A percentile compares a stretch with the other conserved stretches of the same genome.
Evolutionary conservation across 306 rosid genomes (phyloP).

Genomic region (Lathyrus aphaca): DNA sequence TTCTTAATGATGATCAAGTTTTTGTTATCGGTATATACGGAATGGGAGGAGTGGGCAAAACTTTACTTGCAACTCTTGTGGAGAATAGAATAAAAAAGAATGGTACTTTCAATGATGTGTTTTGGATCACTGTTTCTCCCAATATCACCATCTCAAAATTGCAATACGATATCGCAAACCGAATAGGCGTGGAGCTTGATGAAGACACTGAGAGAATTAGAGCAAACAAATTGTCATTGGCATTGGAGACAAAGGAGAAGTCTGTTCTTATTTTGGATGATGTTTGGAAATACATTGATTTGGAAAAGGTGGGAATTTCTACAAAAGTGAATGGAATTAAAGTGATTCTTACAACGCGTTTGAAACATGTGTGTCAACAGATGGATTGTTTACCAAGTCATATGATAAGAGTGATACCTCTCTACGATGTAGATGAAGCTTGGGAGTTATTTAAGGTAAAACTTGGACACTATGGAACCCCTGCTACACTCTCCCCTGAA

Average conservation of each 20-base stretch:
- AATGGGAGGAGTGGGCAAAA: slow-evolving; percentile 53
- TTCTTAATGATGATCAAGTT: not conserved
- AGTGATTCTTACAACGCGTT: slow-evolving; percentile 40
- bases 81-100: slow-evolving; percentile 13
- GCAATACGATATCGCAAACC: slow-evolving; percentile 34
- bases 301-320: slow-evolving; percentile 39
- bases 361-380: slow-evolving; percentile 34
- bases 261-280: slow-evolving; percentile 42
- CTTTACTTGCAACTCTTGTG: slow-evolving; percentile 34
- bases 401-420: slow-evolving; percentile 7
- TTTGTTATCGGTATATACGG: slow-evolving; percentile 37
- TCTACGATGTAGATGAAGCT: not conserved
- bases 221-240: not conserved
- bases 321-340: slow-evolving; percentile 8
- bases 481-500: not conserved
- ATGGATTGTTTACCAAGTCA: not conserved
- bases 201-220: slow-evolving; percentile 20
- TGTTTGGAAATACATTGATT: slow-evolving; percentile 39
- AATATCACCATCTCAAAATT: slow-evolving; percentile 17
- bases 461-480: not conserved
- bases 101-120: not conserved
- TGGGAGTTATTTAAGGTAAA: slow-evolving; percentile 33
- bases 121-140: slow-evolving; percentile 40
- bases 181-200: slow-evolving; percentile 10
- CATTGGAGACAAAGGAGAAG: not conserved